phyloP scores from a whole-genome alignment of 2,329 filamentous ascomycete genomes.

The Aspergillus vadensis region DNA sequence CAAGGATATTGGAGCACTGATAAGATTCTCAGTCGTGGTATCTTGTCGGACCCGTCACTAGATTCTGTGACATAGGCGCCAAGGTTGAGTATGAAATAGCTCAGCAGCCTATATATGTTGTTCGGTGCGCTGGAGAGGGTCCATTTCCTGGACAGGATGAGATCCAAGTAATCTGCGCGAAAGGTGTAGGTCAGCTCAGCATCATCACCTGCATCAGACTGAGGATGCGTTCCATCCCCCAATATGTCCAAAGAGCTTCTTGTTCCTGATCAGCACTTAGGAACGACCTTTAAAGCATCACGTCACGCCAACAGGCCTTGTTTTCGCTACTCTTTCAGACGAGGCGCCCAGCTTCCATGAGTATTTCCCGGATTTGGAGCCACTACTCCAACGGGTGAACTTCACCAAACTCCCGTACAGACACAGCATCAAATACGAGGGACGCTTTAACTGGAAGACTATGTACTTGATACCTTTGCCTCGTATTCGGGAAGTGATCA shows the following conservation, averaged over 20 bases:
- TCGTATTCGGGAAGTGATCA: slow-evolving; percentile 1
- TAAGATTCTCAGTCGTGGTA: slow-evolving; percentile 50
- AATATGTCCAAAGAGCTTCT: not conserved
- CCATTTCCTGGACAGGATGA: slow-evolving; percentile 35
- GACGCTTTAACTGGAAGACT: slow-evolving; percentile 62
- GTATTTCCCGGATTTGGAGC: slow-evolving; percentile 56
- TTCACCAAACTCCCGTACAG: slow-evolving; percentile 57
- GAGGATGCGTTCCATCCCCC: too few species aligned
- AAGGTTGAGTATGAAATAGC: slow-evolving; percentile 55
- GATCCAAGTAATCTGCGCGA: slow-evolving; percentile 42
- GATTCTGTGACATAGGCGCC: slow-evolving; percentile 47
- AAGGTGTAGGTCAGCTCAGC: slow-evolving; percentile 31
- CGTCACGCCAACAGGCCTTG: slow-evolving; percentile 55
- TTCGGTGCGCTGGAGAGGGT: slow-evolving; percentile 36
- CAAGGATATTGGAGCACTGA: not conserved
- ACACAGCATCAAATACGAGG: slow-evolving; percentile 57
- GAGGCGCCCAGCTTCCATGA: slow-evolving; percentile 54
- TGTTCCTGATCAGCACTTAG: slow-evolving; percentile 7
- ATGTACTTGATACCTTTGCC: slow-evolving; percentile 41
- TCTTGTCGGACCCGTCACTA: slow-evolving; percentile 55
- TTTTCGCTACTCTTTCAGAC: slow-evolving; percentile 55
- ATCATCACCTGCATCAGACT: too few species aligned
- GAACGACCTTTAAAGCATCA: slow-evolving; percentile 34
- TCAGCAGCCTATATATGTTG: slow-evolving; percentile 46
- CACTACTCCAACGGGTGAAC: slow-evolving; percentile 52